Evolutionary conservation across 768 basidiomycete genomes (phyloP), one percentile per base, ranked within the genome.

Genomic region (Favolaschia claudopus): DNA sequence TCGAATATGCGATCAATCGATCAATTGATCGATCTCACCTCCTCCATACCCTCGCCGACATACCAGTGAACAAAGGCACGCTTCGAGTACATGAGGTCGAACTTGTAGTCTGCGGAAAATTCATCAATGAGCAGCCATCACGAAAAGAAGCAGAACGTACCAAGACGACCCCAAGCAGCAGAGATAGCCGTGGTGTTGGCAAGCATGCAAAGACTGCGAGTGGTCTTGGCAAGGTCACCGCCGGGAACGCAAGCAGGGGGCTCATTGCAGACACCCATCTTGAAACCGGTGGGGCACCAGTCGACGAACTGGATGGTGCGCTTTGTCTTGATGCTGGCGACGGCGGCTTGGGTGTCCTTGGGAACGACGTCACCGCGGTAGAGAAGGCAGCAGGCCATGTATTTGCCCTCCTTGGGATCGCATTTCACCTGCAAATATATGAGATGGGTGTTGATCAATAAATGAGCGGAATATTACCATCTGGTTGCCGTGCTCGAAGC

Each of bases 21-120:
- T n/a, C n/a, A n/a, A n/a, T n/a, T n/a, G n/a, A n/a, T n/a, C n/a
- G n/a, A n/a, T n/a, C 74, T 29, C 60, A 80, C 85, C 82, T 99
- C 96, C 74, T 98, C 96, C 96, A 99, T 98, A 82, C 96, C 96
- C 79, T 99, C 96, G 72, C 96, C 96, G 62, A 97, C 96, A 70
- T 96, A 96, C 95, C 94, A 92, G 74, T 92, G 90, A 24, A 92
- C 89, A 64, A 93, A 93, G 44, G 93, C 93, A 74, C 92, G 92
- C 76, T 93, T 97, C 61, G 95, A 96, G 83, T 96, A 99, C 77
- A 99, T 88, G 67, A 99, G 86, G 73, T 99, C 96, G 76, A 99
- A 99, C 77, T 99, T 99, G 83, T 96, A 90, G 78, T 99, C 96
- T 87, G 62, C 4, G 34, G 32, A 33, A 28, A 50, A 13, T 42